These are phyloP conservation scores for Solanum hybrid DNA, from an alignment of 305 asterid genomes.

Conservation along the genomic window DNA sequence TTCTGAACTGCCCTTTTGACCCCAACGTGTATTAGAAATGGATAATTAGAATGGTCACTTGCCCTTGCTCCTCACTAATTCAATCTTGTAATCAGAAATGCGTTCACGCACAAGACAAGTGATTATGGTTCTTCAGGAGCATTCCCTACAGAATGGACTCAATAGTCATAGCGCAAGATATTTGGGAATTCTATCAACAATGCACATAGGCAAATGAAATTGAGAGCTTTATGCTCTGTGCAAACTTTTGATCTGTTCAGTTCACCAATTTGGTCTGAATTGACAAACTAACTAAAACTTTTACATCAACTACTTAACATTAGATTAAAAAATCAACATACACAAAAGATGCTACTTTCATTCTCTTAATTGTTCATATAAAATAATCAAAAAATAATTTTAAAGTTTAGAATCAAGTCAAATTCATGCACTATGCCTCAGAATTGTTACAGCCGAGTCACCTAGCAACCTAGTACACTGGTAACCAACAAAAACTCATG, in stretches of 20 bases:
- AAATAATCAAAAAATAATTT: background rate
- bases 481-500: background rate
- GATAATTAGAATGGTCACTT: background rate
- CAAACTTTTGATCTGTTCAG: background rate
- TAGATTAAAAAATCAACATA: background rate
- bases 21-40: background rate
- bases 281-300: background rate
- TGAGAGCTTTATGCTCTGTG: background rate
- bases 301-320: background rate
- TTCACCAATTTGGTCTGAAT: background rate
- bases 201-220: background rate
- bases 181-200: background rate
- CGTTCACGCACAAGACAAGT: background rate
- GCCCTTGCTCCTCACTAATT: background rate
- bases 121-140: background rate
- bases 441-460: background rate
- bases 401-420: background rate
- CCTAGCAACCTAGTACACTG: background rate
- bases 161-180: background rate
- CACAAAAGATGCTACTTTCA: background rate
- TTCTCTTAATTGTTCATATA: background rate
- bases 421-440: background rate
- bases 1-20: background rate
- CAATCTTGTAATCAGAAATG: background rate
- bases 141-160: background rate